These are phyloP conservation scores for Arabis alpina DNA, from an alignment of 345 rosid species.

Conservation along the genomic window DNA sequence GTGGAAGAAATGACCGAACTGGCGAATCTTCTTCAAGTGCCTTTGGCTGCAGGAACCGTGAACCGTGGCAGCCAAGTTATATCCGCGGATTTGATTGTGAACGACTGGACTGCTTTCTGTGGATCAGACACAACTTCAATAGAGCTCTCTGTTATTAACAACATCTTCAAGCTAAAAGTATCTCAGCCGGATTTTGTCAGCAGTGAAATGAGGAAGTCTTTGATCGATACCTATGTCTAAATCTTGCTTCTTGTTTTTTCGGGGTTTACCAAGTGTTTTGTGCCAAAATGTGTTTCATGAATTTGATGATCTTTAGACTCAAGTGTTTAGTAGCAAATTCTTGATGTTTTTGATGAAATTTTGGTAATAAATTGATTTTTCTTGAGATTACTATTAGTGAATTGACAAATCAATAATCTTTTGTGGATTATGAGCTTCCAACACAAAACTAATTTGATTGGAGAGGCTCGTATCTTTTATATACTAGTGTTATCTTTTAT, in stretches of 20 bases:
- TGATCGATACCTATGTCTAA: constrained; percentile 68
- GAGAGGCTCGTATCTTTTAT: no score
- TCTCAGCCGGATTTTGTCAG: constrained; percentile 64
- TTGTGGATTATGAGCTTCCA: no score
- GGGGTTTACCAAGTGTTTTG: background rate
- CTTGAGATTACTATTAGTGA: no score
- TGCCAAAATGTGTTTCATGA: background rate
- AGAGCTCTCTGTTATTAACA: constrained; percentile 58
- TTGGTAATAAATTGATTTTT: background rate
- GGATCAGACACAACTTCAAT: constrained; percentile 79
- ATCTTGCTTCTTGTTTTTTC: background rate
- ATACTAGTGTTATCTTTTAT: no score
- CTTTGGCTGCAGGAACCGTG: constrained; percentile 72
- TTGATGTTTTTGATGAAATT: background rate
- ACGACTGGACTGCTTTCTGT: constrained; percentile 79
- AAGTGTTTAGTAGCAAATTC: background rate
- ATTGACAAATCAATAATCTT: background rate
- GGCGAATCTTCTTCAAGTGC: constrained; percentile 72
- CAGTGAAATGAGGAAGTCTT: constrained; percentile 74
- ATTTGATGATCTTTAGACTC: background rate
- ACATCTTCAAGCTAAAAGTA: constrained; percentile 72
- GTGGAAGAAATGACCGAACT: constrained; percentile 79
- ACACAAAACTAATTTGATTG: no score
- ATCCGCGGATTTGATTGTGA: constrained; percentile 73
- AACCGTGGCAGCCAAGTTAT: constrained; percentile 76